phyloP scores from a whole-genome alignment of 2,329 filamentous ascomycete species.

The Thermomyces lanuginosus region DNA sequence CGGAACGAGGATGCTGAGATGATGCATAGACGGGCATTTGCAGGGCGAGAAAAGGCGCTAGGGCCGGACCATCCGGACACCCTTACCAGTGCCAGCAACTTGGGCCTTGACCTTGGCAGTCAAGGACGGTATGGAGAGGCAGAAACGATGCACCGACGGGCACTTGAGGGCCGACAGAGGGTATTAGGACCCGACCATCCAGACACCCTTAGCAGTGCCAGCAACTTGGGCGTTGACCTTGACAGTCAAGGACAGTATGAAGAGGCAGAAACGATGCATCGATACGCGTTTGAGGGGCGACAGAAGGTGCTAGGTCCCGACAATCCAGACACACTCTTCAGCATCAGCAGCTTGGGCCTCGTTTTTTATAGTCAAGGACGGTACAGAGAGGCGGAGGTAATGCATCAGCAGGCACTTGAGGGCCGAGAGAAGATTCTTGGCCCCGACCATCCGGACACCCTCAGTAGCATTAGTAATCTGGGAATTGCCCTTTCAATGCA shows the following conservation, averaged over 20 bases:
- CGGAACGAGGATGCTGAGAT: slow-evolving; percentile 9
- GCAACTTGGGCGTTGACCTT: slow-evolving; percentile 5
- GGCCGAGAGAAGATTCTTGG: not conserved
- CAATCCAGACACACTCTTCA: slow-evolving; percentile 9
- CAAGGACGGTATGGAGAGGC: slow-evolving; percentile 1
- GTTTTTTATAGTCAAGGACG: not conserved
- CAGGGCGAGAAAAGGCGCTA: too few relatives aligned
- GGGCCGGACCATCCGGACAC: slow-evolving; percentile 9
- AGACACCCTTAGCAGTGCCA: slow-evolving; percentile 8
- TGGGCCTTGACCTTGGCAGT: not conserved
- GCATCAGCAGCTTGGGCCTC: slow-evolving; percentile 2
- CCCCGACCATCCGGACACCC: not conserved
- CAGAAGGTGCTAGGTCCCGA: slow-evolving; percentile 6
- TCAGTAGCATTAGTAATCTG: not conserved
- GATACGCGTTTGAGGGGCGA: slow-evolving; percentile 2
- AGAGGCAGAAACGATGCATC: not conserved
- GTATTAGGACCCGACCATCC: slow-evolving; percentile 8
- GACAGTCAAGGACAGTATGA: not conserved
- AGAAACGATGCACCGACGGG: slow-evolving; percentile 1
- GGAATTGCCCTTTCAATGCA: not conserved
- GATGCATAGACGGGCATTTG: too few relatives aligned
- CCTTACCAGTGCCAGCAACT: slow-evolving; percentile 8
- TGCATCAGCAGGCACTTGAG: not conserved
- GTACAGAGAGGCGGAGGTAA: not conserved
- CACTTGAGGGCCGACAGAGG: slow-evolving; percentile 2